These are phyloP conservation scores for Spatholobus suberectus DNA, from an alignment of 306 rosid species.

Conservation along the genomic window DNA sequence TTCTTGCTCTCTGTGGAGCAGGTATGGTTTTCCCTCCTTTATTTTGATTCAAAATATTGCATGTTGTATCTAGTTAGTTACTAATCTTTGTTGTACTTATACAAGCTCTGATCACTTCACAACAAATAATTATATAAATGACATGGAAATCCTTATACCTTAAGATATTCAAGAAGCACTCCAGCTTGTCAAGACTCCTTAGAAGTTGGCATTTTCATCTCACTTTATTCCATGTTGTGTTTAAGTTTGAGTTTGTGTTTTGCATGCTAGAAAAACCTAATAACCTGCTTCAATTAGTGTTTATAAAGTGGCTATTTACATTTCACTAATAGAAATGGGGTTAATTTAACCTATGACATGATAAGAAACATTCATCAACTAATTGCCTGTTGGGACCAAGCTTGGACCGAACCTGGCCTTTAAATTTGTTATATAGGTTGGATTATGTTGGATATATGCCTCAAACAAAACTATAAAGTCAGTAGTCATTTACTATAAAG, in stretches of 20 bases:
- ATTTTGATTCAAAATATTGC: constrained; percentile 25
- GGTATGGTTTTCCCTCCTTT: constrained; percentile 48
- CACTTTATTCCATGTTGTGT: not conserved
- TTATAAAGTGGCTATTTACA: not conserved
- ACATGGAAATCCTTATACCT: not conserved
- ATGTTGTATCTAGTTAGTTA: constrained; percentile 14
- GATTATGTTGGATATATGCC: not conserved
- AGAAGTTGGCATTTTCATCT: not conserved
- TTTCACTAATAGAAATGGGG: not conserved
- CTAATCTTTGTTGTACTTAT: constrained; percentile 7
- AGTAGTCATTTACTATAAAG: not conserved
- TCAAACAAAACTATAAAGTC: not conserved
- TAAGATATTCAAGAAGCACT: not conserved
- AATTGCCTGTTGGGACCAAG: not conserved
- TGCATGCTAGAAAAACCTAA: not conserved
- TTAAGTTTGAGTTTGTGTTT: not conserved
- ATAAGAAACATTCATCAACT: not conserved
- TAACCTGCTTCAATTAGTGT: not conserved
- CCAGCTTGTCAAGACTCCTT: not conserved
- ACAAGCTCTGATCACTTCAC: constrained; percentile 5
- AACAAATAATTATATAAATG: constrained; percentile 11
- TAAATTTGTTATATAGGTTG: not conserved
- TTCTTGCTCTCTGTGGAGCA: constrained; percentile 57
- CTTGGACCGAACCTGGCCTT: not conserved
- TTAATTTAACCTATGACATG: not conserved